These are phyloP conservation scores for Geotrichum macrosporum DNA, from an alignment of 1,139 yeast genomes.

Conservation along the genomic window DNA sequence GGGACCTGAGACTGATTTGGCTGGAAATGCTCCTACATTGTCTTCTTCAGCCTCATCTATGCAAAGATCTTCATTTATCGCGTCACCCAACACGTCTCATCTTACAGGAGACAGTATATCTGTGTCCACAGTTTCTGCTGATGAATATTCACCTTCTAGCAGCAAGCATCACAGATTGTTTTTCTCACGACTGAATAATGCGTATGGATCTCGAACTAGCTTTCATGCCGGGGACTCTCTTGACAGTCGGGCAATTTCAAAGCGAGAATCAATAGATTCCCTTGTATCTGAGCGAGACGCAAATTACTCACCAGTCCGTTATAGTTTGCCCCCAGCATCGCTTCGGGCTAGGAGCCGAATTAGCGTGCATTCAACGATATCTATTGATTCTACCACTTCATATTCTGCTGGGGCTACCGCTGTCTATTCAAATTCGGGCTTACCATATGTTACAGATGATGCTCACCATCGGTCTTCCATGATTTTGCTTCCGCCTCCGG, in stretches of 20 bases:
- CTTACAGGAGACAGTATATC: slow-evolving; percentile 6
- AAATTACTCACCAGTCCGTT: slow-evolving; percentile 3
- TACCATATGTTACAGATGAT: not conserved
- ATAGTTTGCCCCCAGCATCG: slow-evolving; percentile 11
- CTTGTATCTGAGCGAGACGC: slow-evolving; percentile 1
- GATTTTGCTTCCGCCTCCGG: no score
- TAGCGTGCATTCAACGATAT: slow-evolving; percentile 11
- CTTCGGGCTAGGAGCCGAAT: slow-evolving; percentile 12
- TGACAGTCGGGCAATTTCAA: not conserved
- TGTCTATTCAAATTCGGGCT: not conserved
- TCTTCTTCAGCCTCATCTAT: slow-evolving; percentile 5
- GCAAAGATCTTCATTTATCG: slow-evolving; percentile 9
- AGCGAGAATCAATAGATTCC: slow-evolving; percentile 10
- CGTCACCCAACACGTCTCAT: slow-evolving; percentile 9
- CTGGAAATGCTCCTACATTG: slow-evolving; percentile 3
- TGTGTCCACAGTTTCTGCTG: slow-evolving; percentile 11
- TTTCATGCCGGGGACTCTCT: slow-evolving; percentile 7
- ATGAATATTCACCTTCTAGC: slow-evolving; percentile 7
- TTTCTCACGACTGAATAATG: slow-evolving; percentile 1
- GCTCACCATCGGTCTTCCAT: no score
- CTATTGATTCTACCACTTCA: slow-evolving; percentile 10
- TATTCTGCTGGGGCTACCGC: not conserved
- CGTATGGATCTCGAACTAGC: slow-evolving; percentile 11
- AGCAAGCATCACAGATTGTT: not conserved
- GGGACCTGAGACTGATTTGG: not conserved